Percentiles rank a stretch among this genome's conserved stretches.
Evolutionary conservation across 805 yeast species (phyloP).

Genomic region (Torulaspora microellipsoides): DNA sequence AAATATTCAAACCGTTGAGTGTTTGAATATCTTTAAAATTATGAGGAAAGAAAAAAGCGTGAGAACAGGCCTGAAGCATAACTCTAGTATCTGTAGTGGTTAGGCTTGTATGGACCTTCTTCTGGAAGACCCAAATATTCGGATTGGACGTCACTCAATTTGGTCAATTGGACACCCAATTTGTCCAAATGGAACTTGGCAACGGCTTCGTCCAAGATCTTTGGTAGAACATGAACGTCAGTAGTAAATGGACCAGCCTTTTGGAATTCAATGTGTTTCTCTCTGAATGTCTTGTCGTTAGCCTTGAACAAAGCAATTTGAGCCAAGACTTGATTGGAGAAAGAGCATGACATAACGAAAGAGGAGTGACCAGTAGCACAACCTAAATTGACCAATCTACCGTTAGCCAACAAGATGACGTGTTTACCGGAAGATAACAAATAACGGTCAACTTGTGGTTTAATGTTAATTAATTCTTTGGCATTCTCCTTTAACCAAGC

Average conservation of each 20-base stretch:
- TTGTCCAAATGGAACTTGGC: constrained; percentile 95
- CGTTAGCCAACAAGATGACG: constrained; percentile 94
- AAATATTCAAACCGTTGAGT: constrained; percentile 22
- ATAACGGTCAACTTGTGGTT: constrained; percentile 99
- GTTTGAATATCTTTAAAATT: constrained; percentile 11
- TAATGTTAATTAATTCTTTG: constrained; percentile 89
- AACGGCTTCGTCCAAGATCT: constrained; percentile 97
- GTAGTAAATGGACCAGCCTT: constrained; percentile 85
- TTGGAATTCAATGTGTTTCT: constrained; percentile 80
- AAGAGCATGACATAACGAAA: constrained; percentile 98
- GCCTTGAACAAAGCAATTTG: constrained; percentile 97
- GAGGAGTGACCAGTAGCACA: constrained; percentile 99
- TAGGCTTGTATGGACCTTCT: constrained; percentile 98
- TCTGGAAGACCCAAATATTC: constrained; percentile 89
- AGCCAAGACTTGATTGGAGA: constrained; percentile 99
- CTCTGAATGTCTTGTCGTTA: constrained; percentile 72
- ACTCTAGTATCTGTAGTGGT: constrained; percentile 92
- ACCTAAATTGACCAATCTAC: constrained; percentile 98
- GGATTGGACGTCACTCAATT: constrained; percentile 74
- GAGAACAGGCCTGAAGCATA: background rate
- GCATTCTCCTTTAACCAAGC: constrained; percentile 98
- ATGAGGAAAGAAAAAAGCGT: constrained; percentile 2
- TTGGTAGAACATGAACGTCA: constrained; percentile 96
- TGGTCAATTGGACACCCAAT: constrained; percentile 83
- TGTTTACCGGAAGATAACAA: constrained; percentile 85